These are phyloP conservation scores for Amyloporia xantha DNA, from an alignment of 768 basidiomycete species.

Conservation along the genomic window DNA sequence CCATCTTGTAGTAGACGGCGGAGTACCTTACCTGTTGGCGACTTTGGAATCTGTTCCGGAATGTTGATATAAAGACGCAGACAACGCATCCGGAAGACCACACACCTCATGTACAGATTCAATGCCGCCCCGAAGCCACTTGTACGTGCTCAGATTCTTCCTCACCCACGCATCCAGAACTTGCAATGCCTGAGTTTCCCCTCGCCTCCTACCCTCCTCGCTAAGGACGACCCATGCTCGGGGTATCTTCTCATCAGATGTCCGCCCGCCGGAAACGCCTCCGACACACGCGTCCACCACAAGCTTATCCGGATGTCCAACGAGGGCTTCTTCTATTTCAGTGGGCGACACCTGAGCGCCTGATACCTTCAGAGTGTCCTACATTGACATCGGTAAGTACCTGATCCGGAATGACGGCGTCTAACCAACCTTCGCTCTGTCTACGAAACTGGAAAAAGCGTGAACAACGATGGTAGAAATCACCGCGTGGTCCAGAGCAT, in stretches of 20 bases:
- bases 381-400: background rate
- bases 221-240: conserved; percentile 76
- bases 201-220: conserved; percentile 41
- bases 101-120: conserved; percentile 56
- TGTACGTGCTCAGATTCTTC: conserved; percentile 62
- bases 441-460: conserved; percentile 47
- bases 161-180: conserved; percentile 56
- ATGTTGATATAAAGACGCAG: background rate
- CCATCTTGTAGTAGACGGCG: conserved; percentile 54
- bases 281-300: conserved; percentile 65
- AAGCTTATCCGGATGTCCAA: conserved; percentile 53
- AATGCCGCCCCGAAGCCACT: conserved; percentile 72
- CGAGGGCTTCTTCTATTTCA: conserved; percentile 66
- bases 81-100: conserved; percentile 5
- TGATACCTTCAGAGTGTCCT: conserved; percentile 79
- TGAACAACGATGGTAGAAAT: background rate
- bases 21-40: conserved; percentile 66
- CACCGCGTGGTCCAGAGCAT: conserved; percentile 1
- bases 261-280: conserved; percentile 66
- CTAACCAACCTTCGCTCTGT: conserved; percentile 61
- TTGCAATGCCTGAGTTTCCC: conserved; percentile 33
- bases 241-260: conserved; percentile 66
- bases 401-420: background rate
- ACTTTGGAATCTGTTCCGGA: conserved; percentile 56
- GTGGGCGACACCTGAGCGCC: conserved; percentile 76